Evolutionary conservation across 2,329 filamentous ascomycete genomes (phyloP).

Genomic region (Venturia nashicola): DNA sequence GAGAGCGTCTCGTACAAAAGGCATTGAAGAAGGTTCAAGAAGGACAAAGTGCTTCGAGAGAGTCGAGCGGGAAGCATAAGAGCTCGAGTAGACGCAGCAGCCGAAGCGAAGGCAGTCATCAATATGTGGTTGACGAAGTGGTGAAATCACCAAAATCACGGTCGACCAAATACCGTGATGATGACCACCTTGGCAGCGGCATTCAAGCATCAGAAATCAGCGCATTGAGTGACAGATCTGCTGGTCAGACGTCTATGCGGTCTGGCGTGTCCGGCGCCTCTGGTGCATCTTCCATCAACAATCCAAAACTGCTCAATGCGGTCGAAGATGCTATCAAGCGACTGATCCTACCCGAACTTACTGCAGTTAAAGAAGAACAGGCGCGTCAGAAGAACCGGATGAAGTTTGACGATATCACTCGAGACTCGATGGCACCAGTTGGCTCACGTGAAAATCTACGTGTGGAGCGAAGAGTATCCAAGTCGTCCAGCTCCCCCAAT

Average conservation of each 20-base stretch:
- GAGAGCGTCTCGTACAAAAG: constrained; percentile 54
- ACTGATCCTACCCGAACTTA: constrained; percentile 81
- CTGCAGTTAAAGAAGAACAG: constrained; percentile 81
- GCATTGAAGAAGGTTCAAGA: constrained; percentile 54
- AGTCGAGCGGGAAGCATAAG: constrained; percentile 20
- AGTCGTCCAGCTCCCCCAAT: constrained; percentile 49
- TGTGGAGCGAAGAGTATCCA: constrained; percentile 35
- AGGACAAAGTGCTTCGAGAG: constrained; percentile 32
- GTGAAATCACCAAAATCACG: constrained; percentile 19
- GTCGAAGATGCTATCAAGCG: constrained; percentile 88
- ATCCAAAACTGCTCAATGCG: constrained; percentile 78
- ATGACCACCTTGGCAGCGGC: constrained; percentile 38
- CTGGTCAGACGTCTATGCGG: constrained; percentile 44
- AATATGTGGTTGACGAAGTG: constrained; percentile 22
- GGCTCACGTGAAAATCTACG: constrained; percentile 31
- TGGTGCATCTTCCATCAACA: constrained; percentile 64
- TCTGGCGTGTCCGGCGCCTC: constrained; percentile 33
- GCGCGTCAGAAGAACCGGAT: constrained; percentile 61
- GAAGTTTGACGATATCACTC: constrained; percentile 52
- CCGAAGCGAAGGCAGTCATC: constrained; percentile 17
- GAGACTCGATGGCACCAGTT: constrained; percentile 41
- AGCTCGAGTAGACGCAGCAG: constrained; percentile 13
- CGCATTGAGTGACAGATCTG: constrained; percentile 42
- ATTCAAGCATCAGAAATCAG: constrained; percentile 35
- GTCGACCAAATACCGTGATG: constrained; percentile 38